Base-by-base conservation (phyloP, 345 rosid species). In the Salix purpurea region DNA sequence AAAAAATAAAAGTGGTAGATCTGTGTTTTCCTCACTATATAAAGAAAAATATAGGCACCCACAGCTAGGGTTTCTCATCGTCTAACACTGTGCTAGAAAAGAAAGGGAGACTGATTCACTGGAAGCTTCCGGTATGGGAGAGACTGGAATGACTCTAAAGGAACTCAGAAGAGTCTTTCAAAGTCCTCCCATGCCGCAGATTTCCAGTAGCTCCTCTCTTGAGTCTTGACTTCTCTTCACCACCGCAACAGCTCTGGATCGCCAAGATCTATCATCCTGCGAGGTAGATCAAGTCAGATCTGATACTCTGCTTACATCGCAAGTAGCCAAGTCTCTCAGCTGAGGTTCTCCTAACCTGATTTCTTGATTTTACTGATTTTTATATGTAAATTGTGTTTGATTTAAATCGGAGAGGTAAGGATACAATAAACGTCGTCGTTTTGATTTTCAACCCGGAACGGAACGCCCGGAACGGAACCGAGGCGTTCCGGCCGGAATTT, bases 1-100 rank as follows among this genome's bases (percentile, higher is more conserved):
- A 5, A 36, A 5, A 36, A 5, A 36, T 5, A 5, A 5, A 5
- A 36, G 37, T 36, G 37, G 37, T 5, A 5, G 37, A 5, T 84
- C 82, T 71, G 46, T 74, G 79, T 87, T 46, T 14, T 14, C 50
- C 18, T 46, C 50, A 3, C 50, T 46, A 0, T 60, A 19, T 21
- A 24, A 60, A 23, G 24, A 19, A 2, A 21, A 23, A 56, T 1
- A 23, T 7, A 21, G 65, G 24, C 11, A 58, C 14, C 50, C 3
- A 19, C 62, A 56, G 21, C n/a, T 21, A 16, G 23, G 62, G 46
- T 46, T 46, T 11, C 16, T 14, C 50, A 7, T 40, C 46, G 9
- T 1, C 46, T 1, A 7, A 7, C 16, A 11, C 50, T 1, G 50
- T 14, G 65, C 9, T 7, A 1, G 30, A 24, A 60, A 60, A 28